A percentile compares a stretch with the other conserved stretches of the same genome.
Conservation (phyloP, 331 rosid genomes). For the Pyrus hybrid region DNA sequence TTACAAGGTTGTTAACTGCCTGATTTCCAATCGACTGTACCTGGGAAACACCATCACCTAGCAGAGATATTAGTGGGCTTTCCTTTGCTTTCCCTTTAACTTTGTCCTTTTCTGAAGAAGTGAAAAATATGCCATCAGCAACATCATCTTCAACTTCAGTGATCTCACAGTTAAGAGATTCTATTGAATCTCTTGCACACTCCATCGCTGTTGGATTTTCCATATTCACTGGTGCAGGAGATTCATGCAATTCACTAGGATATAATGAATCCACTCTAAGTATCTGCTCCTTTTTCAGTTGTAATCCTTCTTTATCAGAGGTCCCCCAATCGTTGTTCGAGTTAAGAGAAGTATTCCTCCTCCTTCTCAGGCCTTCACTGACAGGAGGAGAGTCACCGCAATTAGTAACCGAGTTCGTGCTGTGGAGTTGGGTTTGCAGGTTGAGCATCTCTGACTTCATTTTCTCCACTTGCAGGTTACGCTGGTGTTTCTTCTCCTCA, state of each 20-base stretch:
- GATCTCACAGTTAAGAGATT: slow-evolving; percentile 55
- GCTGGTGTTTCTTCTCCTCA: slow-evolving; percentile 69
- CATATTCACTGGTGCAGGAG: slow-evolving; percentile 34
- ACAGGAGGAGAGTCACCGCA: slow-evolving; percentile 47
- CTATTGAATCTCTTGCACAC: slow-evolving; percentile 33
- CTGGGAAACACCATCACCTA: slow-evolving; percentile 97
- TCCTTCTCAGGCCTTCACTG: slow-evolving; percentile 63
- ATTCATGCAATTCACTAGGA: slow-evolving; percentile 38
- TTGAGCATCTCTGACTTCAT: slow-evolving; percentile 98
- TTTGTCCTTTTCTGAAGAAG: slow-evolving; percentile 44
- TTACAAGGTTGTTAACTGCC: slow-evolving; percentile 85
- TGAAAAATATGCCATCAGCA: slow-evolving; percentile 30
- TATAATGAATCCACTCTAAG: slow-evolving; percentile 42
- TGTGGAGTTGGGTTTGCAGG: slow-evolving; percentile 75
- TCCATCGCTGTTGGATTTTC: slow-evolving; percentile 44
- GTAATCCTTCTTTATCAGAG: slow-evolving; percentile 34
- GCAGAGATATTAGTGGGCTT: slow-evolving; percentile 63
- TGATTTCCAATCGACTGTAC: slow-evolving; percentile 94
- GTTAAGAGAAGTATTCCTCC: slow-evolving; percentile 50
- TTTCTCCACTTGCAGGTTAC: slow-evolving; percentile 97
- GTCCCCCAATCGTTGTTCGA: slow-evolving; percentile 39
- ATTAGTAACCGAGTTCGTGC: slow-evolving; percentile 44
- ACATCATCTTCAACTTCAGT: slow-evolving; percentile 52
- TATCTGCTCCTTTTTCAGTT: slow-evolving; percentile 28
- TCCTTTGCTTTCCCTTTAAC: slow-evolving; percentile 51